Conservation (phyloP, 2,329 filamentous ascomycete genomes). For the Simplicillium aogashimaense region DNA sequence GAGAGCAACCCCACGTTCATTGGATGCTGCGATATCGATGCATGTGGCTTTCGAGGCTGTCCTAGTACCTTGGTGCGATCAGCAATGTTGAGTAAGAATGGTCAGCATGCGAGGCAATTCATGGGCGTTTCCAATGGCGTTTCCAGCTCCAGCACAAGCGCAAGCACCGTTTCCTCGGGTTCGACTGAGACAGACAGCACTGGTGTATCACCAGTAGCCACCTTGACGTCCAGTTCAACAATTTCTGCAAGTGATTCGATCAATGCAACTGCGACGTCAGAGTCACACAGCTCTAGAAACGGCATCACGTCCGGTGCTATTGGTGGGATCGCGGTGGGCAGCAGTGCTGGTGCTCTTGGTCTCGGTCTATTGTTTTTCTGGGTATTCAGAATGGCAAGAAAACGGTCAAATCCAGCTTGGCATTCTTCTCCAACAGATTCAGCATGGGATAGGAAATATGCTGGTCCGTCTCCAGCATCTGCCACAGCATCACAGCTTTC, state of each 20-base stretch:
- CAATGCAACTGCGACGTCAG: not conserved
- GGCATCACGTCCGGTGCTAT: slow-evolving; percentile 8
- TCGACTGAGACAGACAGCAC: no score
- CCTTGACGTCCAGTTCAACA: not conserved
- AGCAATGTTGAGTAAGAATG: slow-evolving; percentile 15
- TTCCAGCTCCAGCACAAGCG: no score
- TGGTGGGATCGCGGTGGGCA: slow-evolving; percentile 12
- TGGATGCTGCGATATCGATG: slow-evolving; percentile 23
- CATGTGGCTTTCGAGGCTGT: slow-evolving; percentile 14
- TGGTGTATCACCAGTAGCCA: no score
- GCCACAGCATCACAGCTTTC: no score
- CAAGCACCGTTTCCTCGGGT: no score
- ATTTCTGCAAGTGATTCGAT: not conserved
- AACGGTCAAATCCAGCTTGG: no score
- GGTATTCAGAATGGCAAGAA: not conserved
- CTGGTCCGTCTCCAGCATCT: no score
- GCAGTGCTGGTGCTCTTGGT: slow-evolving; percentile 3
- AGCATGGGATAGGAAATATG: no score
- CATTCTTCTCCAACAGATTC: no score
- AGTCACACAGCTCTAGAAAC: not conserved
- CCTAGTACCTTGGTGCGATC: slow-evolving; percentile 12
- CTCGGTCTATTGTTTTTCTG: slow-evolving; percentile 2
- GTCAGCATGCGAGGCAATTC: no score
- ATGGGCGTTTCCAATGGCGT: no score
- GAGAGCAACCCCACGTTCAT: slow-evolving; percentile 20